Evolutionary conservation across 306 rosid species (phyloP), one percentile per base, ranked within the genome.

Genomic region (Gleditsia sinensis): DNA sequence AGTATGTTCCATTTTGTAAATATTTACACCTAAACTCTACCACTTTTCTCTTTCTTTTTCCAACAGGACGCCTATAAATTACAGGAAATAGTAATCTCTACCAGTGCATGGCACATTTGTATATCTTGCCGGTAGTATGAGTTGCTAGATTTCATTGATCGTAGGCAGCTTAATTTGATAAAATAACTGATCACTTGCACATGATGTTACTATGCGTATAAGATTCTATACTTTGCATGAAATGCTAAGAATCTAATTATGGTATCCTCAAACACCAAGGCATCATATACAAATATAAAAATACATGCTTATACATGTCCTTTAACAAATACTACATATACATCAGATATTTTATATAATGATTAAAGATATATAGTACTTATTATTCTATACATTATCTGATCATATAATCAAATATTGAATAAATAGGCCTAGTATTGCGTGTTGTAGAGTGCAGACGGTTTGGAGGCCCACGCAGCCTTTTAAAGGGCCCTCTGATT

Each of bases 381-480:
- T 25, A 54, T 58, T 69, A 66, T 56, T 48, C 37, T 56, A 27
- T 14, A 56, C 39, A 28, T 0, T 27, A 28, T 56, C 27, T 4
- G n/a, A n/a, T n/a, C n/a, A n/a, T n/a, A n/a, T n/a, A n/a, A n/a
- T n/a, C n/a, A n/a, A 56, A 12, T 56, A 6, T 14, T 2, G 20
- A 25, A 74, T 19, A 48, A 45, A 58, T 59, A 65, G 74, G 74
- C 83, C 75, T 84, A 55, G 89, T 83, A 78, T 91, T 87, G 92
- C 97, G 92, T 88, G 94, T 83, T 61, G 80, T 82, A 80, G 90
- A 81, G 64, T 80, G 70, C 80, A 89, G 93, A 66, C 82, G 83
- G 88, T 82, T 61, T 54, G 42, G 81, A 67, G 93, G 64, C 79
- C 92, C 84, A 75, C 83, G 25, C 54, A 77, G 81, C 80, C 85